These are phyloP conservation scores for Stylosanthes scabra DNA, from an alignment of 331 rosid species.

Conservation along the genomic window DNA sequence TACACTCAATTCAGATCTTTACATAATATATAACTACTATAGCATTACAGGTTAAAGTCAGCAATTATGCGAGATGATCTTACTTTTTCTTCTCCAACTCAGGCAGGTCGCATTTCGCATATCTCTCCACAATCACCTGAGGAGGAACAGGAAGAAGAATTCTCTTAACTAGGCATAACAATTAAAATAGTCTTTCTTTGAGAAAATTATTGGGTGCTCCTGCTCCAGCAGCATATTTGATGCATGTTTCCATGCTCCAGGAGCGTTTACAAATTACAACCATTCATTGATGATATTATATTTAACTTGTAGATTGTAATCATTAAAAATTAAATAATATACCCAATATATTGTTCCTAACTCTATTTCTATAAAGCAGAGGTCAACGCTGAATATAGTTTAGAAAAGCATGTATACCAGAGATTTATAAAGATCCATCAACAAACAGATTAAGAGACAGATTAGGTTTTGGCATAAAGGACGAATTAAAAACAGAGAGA, in stretches of 20 bases:
- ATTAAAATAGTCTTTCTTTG: too few relatives aligned
- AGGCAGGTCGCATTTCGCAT: constrained; percentile 68
- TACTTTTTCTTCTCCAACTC: constrained; percentile 88
- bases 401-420: neutral
- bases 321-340: too few relatives aligned
- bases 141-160: constrained; percentile 13
- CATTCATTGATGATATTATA: too few relatives aligned
- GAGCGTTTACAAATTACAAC: too few relatives aligned
- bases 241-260: too few relatives aligned
- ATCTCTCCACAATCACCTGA: constrained; percentile 81
- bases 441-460: constrained; percentile 6
- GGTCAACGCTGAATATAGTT: constrained; percentile 9
- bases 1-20: too few relatives aligned
- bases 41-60: neutral
- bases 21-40: neutral
- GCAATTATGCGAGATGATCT: constrained; percentile 15
- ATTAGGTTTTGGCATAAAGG: neutral
- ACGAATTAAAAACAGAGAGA: neutral
- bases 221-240: too few relatives aligned
- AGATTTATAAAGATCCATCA: constrained; percentile 1
- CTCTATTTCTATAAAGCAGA: neutral
- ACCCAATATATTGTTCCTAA: too few relatives aligned
- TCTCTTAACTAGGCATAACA: too few relatives aligned
- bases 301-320: too few relatives aligned
- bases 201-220: too few relatives aligned